Evolutionary conservation across 2,329 filamentous ascomycete species (phyloP).

Genomic region (Biscogniauxia mediterranea): DNA sequence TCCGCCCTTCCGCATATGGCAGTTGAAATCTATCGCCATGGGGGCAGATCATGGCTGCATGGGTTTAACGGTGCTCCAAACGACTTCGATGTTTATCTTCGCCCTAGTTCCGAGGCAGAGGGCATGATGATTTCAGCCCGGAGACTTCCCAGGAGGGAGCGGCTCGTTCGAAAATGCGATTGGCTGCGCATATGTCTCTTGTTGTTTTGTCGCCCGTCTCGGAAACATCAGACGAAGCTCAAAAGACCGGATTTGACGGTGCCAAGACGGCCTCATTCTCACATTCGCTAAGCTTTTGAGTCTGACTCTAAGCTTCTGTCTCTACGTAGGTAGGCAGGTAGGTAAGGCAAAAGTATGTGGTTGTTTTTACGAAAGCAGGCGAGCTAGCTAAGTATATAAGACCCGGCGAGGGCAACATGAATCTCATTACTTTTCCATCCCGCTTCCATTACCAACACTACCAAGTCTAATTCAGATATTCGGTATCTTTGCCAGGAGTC

Average conservation of each 20-base stretch:
- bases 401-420: neutral
- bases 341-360: neutral
- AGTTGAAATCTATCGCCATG: neutral
- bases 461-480: slow-evolving; percentile 6
- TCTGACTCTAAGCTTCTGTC: neutral
- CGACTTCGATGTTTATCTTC: neutral
- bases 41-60: neutral
- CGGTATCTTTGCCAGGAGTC: slow-evolving; percentile 15
- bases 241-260: neutral
- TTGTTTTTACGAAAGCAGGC: neutral
- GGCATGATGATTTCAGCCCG: neutral
- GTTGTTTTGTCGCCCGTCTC: slow-evolving; percentile 20
- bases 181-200: slow-evolving; percentile 9
- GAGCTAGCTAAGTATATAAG: slow-evolving; percentile 19
- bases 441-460: slow-evolving; percentile 11
- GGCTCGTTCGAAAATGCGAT: slow-evolving; percentile 16
- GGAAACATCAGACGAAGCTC: slow-evolving; percentile 18
- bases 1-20: neutral
- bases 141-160: neutral
- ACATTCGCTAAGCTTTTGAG: neutral
- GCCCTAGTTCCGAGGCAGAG: neutral
- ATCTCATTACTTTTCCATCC: slow-evolving; percentile 9
- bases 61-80: neutral
- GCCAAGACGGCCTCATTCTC: neutral
- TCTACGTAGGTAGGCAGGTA: too few species aligned